Evolutionary conservation across 352 stramenopile genomes (phyloP).

Genomic region (Stramenopiles sp.): DNA sequence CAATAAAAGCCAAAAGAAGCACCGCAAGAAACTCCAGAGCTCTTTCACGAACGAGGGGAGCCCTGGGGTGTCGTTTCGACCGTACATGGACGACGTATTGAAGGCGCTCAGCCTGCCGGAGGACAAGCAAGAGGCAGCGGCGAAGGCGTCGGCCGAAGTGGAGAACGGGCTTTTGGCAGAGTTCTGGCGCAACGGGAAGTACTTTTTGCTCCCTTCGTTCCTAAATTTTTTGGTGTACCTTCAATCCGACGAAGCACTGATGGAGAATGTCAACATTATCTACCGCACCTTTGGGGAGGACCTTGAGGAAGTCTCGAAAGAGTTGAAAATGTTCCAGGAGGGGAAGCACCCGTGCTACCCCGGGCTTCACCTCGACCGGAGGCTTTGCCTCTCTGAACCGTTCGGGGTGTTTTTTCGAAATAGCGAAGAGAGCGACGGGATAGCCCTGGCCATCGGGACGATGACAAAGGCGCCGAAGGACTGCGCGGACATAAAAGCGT

Average conservation of each 20-base stretch:
- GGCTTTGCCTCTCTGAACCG: neutral
- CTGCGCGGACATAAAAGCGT: neutral
- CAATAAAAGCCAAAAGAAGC: conserved; percentile 39
- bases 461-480: neutral
- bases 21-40: conserved; percentile 45
- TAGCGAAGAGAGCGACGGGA: neutral
- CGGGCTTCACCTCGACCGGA: conserved; percentile 2
- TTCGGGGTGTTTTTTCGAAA: neutral
- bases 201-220: conserved; percentile 56
- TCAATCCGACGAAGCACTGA: conserved; percentile 14
- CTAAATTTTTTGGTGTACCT: conserved; percentile 40
- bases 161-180: conserved; percentile 37
- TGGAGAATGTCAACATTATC: neutral
- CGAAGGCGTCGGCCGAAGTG: conserved; percentile 32
- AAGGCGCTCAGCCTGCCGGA: conserved; percentile 41
- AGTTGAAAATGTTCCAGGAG: conserved; percentile 41
- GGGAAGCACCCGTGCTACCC: conserved; percentile 37
- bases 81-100: conserved; percentile 46
- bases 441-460: neutral
- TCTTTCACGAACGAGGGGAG: conserved; percentile 37
- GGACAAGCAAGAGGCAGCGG: conserved; percentile 30
- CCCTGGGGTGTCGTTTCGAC: conserved; percentile 29
- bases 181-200: conserved; percentile 41
- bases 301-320: conserved; percentile 19
- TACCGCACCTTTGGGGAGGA: conserved; percentile 51